A percentile compares a stretch with the other conserved stretches of the same genome.
Evolutionary conservation across 2,329 filamentous ascomycete species (phyloP).

Genomic region (Penicillium sp.): DNA sequence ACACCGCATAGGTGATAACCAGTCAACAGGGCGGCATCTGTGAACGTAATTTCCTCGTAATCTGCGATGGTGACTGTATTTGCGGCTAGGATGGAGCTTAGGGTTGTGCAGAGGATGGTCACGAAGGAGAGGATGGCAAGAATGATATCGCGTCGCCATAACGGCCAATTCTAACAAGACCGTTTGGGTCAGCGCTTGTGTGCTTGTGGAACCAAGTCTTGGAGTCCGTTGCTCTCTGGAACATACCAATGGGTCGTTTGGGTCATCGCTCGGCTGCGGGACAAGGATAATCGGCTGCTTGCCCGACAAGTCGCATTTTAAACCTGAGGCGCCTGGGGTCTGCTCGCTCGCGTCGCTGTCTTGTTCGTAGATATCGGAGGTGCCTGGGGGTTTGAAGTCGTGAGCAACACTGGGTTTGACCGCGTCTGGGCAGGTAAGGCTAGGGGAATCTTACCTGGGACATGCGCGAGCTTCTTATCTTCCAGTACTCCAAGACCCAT

Average conservation of each 20-base stretch:
- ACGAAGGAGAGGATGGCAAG: constrained; percentile 74
- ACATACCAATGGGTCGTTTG: constrained; percentile 75
- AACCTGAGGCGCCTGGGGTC: constrained; percentile 35
- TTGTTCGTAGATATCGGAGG: constrained; percentile 61
- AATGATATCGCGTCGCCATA: constrained; percentile 81
- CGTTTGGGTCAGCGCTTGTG: background rate
- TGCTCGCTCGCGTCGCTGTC: constrained; percentile 40
- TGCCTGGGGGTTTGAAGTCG: constrained; percentile 23
- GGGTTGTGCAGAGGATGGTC: constrained; percentile 77
- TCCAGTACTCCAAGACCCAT: constrained; percentile 76
- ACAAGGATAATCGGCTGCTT: constrained; percentile 72
- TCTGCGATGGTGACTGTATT: constrained; percentile 76
- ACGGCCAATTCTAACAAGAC: constrained; percentile 68
- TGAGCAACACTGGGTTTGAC: background rate
- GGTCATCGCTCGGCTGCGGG: constrained; percentile 86
- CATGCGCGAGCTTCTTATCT: constrained; percentile 62
- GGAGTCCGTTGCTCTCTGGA: constrained; percentile 32
- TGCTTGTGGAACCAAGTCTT: background rate
- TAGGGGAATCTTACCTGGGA: constrained; percentile 62
- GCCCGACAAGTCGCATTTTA: constrained; percentile 72
- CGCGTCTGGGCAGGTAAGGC: background rate
- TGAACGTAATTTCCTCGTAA: constrained; percentile 64
- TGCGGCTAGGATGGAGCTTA: constrained; percentile 82
- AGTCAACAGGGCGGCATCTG: constrained; percentile 75
- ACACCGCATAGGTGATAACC: constrained; percentile 85